Base-by-base conservation (phyloP, 306 rosid species). In the Leucaena leucocephala region DNA sequence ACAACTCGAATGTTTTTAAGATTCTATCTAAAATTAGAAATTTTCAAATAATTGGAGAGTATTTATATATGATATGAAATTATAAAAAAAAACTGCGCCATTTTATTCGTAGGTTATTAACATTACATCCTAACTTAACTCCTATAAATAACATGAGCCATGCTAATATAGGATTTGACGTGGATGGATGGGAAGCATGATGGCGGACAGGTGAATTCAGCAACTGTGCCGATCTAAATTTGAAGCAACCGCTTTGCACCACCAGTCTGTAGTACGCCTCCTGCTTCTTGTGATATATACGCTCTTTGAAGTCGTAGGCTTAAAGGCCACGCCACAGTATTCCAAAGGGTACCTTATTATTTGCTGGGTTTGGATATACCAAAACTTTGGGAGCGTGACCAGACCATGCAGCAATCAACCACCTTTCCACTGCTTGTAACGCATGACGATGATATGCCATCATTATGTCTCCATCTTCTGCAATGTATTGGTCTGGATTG, bases 291-390 rank as follows among this genome's bases (percentile, higher is more conserved):
- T 68, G 54, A 34, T 36, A 58, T 36, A 58, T 74, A 76, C 68
- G 58, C 59, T 75, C 66, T 62, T 36, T 73, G 72, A 49, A 78
- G 59, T 59, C 84, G 80, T 85, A 80, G 81, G 73, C 94, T 88
- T 92, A 40, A 71, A 72, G 90, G 69, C 61, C 76, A 90, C 85
- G 91, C 80, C 76, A 86, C 75, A 68, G 77, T 63, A 68, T 83
- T 73, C 71, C 49, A 72, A 40, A 73, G 74, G 44, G 50, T 42
- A 10, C 50, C 62, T 55, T 55, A 3, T 55, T 8, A 8, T 67
- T 8, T 67, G 74, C 74, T 27, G 21, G 44, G 45, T 75, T 69
- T 38, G 67, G 80, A 81, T 34, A 63, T 16, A 42, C 45, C 14
- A 39, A 48, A 39, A 48, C 65, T 50, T 44, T 19, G 71, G 34